Evolutionary conservation across 139 green algal species (phyloP), one percentile per base, ranked within the genome.

Genomic region (Monoraphidium neglectum): DNA sequence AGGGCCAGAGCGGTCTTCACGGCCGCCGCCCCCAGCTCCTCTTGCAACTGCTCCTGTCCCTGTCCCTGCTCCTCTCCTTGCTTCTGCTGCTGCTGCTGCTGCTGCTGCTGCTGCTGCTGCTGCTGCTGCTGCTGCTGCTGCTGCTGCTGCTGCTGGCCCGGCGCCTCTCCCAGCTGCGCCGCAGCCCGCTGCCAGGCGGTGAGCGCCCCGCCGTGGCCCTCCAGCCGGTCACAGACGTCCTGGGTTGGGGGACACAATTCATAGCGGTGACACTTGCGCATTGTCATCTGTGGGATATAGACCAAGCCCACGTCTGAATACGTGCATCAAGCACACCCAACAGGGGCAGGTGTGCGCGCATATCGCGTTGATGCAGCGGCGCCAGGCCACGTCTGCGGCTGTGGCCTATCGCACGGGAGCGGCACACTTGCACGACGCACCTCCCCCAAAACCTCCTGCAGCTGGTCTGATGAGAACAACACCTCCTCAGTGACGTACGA

Each of bases 401-500:
- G 35, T 35, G 33, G 16, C 12, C 30, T 68, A 35, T 24, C 6
- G n/a, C 59, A 38, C 46, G 1, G 37, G 26, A 16, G 46, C 63
- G 4, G 3, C 75, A 30, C 30, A 56, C 8, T 30, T 57, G 6
- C 38, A 5, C 26, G 6, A 13, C 64, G 12, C 68, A 63, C 77
- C 54, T 82, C 43, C 5, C 72, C 65, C 10, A 82, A 51, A 5
- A 79, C 40, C 24, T 68, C 70, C 23, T 43, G 62, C 4, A 82
- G 51, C 61, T 82, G 70, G 54, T 59, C 40, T 4, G 64, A 69
- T 30, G 77, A 66, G n/a, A 40, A 36, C 32, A 82, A 15, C 15
- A 82, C 59, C 32, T 82, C 77, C 21, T 35, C 56, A 35, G 64
- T 56, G 16, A 82, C 67, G 61, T 56, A 47, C 8, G 77, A 82